Percentiles rank a stretch among this genome's conserved stretches.
Evolutionary conservation across 768 basidiomycete genomes (phyloP).

Genomic region (Calocybe indica): DNA sequence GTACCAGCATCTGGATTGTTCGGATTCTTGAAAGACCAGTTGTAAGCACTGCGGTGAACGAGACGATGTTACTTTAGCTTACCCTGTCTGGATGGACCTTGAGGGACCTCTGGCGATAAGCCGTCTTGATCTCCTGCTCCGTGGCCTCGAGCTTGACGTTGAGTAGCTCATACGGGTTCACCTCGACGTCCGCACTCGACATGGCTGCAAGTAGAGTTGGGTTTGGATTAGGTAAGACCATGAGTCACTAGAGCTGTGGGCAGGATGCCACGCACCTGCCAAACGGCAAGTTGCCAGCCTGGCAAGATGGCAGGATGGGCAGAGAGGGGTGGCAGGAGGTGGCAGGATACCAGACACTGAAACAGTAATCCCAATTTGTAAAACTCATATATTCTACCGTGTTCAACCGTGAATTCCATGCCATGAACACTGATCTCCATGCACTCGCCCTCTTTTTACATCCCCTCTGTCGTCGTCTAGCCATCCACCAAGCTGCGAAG

Average conservation of each 20-base stretch:
- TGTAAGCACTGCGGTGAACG: neutral
- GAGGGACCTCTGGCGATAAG: constrained; percentile 72
- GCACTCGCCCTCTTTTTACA: constrained; percentile 28
- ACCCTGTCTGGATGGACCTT: constrained; percentile 89
- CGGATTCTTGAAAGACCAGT: constrained; percentile 47
- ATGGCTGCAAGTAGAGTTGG: constrained; percentile 6
- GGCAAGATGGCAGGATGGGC: too few species aligned
- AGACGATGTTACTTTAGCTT: constrained; percentile 16
- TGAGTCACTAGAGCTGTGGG: too few species aligned
- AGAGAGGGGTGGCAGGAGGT: too few species aligned
- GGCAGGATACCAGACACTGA: too few species aligned
- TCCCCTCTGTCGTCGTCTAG: constrained; percentile 27
- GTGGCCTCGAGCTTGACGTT: constrained; percentile 56
- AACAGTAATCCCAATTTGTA: too few species aligned
- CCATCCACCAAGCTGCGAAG: constrained; percentile 16
- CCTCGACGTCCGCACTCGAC: constrained; percentile 43
- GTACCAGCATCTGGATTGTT: constrained; percentile 75
- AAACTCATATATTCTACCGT: too few species aligned
- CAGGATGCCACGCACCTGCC: too few species aligned
- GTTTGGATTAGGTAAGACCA: neutral
- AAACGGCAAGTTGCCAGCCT: too few species aligned
- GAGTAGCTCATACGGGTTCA: constrained; percentile 71
- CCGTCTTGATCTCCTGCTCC: constrained; percentile 73
- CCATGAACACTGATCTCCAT: constrained; percentile 26
- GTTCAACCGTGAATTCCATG: constrained; percentile 22